Conservation (phyloP, 257 asterid species). For the Solanum paucissectum region DNA sequence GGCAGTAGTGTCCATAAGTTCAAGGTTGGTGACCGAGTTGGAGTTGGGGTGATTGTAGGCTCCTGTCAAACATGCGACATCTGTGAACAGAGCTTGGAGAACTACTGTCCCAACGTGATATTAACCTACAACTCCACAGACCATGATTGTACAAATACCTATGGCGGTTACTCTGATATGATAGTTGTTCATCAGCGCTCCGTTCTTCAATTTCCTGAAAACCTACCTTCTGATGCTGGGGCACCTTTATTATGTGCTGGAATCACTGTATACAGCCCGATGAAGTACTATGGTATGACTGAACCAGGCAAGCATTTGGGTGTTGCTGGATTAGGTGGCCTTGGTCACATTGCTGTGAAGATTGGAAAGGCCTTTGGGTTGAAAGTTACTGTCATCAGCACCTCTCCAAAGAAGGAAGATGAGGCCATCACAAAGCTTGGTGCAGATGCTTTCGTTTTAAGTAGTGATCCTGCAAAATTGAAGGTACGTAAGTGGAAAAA, state of each 20-base stretch:
- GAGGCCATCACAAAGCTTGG: slow-evolving; percentile 50
- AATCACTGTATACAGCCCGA: slow-evolving; percentile 55
- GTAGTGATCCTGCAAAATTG: slow-evolving; percentile 31
- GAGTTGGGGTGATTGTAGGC: slow-evolving; percentile 55
- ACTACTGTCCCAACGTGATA: slow-evolving; percentile 34
- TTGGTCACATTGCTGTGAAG: slow-evolving; percentile 66
- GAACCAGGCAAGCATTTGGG: slow-evolving; percentile 57
- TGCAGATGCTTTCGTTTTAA: slow-evolving; percentile 45
- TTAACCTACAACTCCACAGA: slow-evolving; percentile 30
- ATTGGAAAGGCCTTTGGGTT: slow-evolving; percentile 63
- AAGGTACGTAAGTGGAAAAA: slow-evolving; percentile 28
- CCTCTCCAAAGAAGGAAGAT: slow-evolving; percentile 28
- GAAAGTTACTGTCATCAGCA: slow-evolving; percentile 55
- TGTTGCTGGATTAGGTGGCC: slow-evolving; percentile 61
- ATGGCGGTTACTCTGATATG: slow-evolving; percentile 60
- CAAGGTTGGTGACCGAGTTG: slow-evolving; percentile 49
- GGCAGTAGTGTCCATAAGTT: slow-evolving; percentile 41
- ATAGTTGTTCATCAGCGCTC: slow-evolving; percentile 41
- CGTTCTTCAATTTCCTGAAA: slow-evolving; percentile 44
- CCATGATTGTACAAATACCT: slow-evolving; percentile 41
- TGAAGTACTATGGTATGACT: slow-evolving; percentile 46
- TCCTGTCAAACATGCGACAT: slow-evolving; percentile 41
- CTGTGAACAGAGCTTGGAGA: slow-evolving; percentile 46
- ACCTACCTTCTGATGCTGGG: slow-evolving; percentile 34
- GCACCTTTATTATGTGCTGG: slow-evolving; percentile 72